Percentiles rank a stretch among this genome's conserved stretches.
These are phyloP conservation scores for Elymus sibiricus DNA, from an alignment of 176 grass and related monocot genomes.

Conservation along the genomic window DNA sequence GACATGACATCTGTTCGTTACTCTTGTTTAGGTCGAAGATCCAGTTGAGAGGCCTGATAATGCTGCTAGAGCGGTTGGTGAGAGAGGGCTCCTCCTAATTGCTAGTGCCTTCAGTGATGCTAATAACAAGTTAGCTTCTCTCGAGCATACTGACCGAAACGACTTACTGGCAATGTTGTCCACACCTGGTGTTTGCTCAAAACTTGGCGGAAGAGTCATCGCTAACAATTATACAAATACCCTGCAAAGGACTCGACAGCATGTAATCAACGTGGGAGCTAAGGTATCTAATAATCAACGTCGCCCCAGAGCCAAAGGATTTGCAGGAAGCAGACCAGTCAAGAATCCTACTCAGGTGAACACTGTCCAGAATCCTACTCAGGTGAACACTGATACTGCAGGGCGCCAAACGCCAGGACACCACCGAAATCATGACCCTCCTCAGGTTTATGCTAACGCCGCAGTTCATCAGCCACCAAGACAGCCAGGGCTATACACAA, in stretches of 20 bases:
- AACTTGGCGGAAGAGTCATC: conserved; percentile 36
- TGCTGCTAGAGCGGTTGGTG: conserved; percentile 57
- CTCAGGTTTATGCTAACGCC: not conserved
- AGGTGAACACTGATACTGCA: not conserved
- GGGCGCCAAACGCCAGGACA: not conserved
- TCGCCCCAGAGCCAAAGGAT: not conserved
- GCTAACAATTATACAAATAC: conserved; percentile 4
- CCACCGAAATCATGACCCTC: not conserved
- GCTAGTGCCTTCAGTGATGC: conserved; percentile 36
- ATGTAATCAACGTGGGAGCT: not conserved
- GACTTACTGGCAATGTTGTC: conserved; percentile 49
- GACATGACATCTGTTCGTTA: conserved; percentile 13
- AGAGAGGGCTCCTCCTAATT: conserved; percentile 39
- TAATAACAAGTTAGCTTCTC: conserved; percentile 28
- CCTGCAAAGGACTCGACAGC: conserved; percentile 23
- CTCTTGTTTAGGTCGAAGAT: conserved; percentile 65
- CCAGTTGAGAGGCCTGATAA: conserved; percentile 74
- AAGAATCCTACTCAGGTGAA: not conserved
- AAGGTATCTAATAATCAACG: not conserved
- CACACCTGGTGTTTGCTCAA: conserved; percentile 43
- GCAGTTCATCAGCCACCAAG: not conserved
- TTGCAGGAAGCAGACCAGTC: conserved; percentile 17
- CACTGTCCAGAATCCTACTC: not conserved
- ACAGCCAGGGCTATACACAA: not conserved
- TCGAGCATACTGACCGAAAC: conserved; percentile 30